Evolutionary conservation across 1,284 basidiomycete species (phyloP).

Genomic region (Rhodotorula sp.): DNA sequence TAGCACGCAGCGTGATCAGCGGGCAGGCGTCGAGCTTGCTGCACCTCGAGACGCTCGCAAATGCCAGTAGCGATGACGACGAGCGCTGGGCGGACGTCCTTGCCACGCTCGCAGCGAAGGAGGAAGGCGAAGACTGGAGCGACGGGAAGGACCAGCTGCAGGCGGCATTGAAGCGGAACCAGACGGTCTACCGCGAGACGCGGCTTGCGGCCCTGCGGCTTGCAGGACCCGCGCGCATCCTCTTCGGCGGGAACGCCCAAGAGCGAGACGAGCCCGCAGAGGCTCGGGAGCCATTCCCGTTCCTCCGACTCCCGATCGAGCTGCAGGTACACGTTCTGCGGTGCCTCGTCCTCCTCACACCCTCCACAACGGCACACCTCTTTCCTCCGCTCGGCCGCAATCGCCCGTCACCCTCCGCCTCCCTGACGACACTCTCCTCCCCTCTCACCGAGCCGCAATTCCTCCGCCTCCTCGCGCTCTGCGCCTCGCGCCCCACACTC

Average conservation of each 20-base stretch:
- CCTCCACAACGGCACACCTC: slow-evolving; percentile 17
- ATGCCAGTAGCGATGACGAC: slow-evolving; percentile 17
- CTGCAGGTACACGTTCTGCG: slow-evolving; percentile 39
- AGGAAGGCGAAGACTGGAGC: background rate
- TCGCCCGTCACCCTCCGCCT: background rate
- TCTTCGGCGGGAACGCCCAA: slow-evolving; percentile 26
- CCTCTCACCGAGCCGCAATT: slow-evolving; percentile 37
- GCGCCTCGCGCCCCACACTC: slow-evolving; percentile 22
- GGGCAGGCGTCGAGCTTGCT: slow-evolving; percentile 27
- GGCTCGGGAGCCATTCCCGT: slow-evolving; percentile 13
- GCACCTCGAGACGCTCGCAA: slow-evolving; percentile 37
- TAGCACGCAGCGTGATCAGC: slow-evolving; percentile 20
- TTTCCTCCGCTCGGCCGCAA: background rate
- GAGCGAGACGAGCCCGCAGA: background rate
- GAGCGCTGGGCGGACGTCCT: slow-evolving; percentile 10
- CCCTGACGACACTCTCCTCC: slow-evolving; percentile 2
- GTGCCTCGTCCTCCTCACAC: slow-evolving; percentile 21
- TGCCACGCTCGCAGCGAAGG: background rate
- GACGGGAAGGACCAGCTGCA: slow-evolving; percentile 14
- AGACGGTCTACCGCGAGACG: slow-evolving; percentile 30
- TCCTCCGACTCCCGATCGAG: slow-evolving; percentile 38
- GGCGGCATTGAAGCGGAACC: slow-evolving; percentile 31
- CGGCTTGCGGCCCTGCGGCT: slow-evolving; percentile 21
- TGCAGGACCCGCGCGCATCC: slow-evolving; percentile 19
- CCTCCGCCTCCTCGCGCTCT: slow-evolving; percentile 28